Conservation (phyloP, 805 yeast genomes). For the Torulaspora quercuum region DNA sequence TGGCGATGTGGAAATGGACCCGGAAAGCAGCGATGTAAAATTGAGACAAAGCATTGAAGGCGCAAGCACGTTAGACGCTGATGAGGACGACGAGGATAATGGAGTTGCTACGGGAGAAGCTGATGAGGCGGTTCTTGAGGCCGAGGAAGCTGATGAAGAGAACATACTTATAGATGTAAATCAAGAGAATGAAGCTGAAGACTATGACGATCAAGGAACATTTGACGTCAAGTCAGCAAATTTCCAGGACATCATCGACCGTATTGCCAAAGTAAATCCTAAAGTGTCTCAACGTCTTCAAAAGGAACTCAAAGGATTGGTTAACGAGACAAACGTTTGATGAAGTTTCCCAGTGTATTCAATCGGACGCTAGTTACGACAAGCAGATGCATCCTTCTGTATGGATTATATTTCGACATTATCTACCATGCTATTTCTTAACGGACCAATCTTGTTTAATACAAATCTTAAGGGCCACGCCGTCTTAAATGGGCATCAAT, state of each 20-base stretch:
- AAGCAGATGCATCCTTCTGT: too few species aligned
- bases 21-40: conserved; percentile 16
- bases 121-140: conserved; percentile 33
- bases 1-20: conserved; percentile 28
- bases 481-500: too few species aligned
- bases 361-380: too few species aligned
- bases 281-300: conserved; percentile 24
- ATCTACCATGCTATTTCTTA: too few species aligned
- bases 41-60: conserved; percentile 2
- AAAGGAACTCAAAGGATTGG: conserved; percentile 25
- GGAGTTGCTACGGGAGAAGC: conserved; percentile 35
- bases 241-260: conserved; percentile 32
- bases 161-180: conserved; percentile 26
- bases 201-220: conserved; percentile 18
- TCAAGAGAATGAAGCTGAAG: conserved; percentile 23
- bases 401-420: too few species aligned
- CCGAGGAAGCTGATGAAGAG: conserved; percentile 33
- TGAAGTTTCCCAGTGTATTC: conserved; percentile 1
- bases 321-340: conserved; percentile 26
- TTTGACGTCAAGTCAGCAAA: conserved; percentile 32
- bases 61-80: conserved; percentile 11
- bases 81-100: conserved; percentile 25
- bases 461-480: too few species aligned
- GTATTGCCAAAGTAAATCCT: conserved; percentile 28
- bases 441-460: too few species aligned